Evolutionary conservation across 2,329 filamentous ascomycete species (phyloP).

Genomic region (Aspergillus puulaauensis): DNA sequence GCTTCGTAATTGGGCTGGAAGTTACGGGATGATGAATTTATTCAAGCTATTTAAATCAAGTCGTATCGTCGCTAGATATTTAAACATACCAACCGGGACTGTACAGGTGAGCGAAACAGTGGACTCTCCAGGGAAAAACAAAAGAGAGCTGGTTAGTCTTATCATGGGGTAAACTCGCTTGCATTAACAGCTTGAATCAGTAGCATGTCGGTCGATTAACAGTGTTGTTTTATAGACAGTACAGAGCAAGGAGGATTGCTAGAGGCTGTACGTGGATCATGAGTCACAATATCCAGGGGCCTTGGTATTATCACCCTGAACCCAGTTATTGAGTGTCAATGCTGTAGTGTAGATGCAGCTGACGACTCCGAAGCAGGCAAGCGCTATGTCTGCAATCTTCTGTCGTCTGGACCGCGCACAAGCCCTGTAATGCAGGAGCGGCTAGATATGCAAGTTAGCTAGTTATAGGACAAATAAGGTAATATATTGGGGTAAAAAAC

Average conservation of each 20-base stretch:
- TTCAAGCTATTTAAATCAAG: neutral
- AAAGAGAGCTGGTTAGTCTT: neutral
- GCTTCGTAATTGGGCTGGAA: neutral
- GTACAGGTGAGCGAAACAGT: neutral
- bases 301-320: constrained; percentile 55
- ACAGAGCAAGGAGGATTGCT: neutral
- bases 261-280: constrained; percentile 9
- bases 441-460: constrained; percentile 52
- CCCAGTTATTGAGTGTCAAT: constrained; percentile 86
- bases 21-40: neutral
- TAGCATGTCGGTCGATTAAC: neutral
- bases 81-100: neutral
- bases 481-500: constrained; percentile 37
- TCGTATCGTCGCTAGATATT: neutral
- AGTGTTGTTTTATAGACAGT: neutral
- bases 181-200: neutral
- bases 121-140: neutral
- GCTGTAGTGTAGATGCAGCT: constrained; percentile 92
- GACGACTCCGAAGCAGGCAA: constrained; percentile 78
- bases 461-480: neutral
- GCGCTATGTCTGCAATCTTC: constrained; percentile 68
- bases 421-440: constrained; percentile 81
- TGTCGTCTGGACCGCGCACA: constrained; percentile 70
- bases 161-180: neutral
- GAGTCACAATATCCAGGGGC: constrained; percentile 65